These are phyloP conservation scores for Dalbergia cochinchinensis DNA, from an alignment of 306 rosid species.

Conservation along the genomic window DNA sequence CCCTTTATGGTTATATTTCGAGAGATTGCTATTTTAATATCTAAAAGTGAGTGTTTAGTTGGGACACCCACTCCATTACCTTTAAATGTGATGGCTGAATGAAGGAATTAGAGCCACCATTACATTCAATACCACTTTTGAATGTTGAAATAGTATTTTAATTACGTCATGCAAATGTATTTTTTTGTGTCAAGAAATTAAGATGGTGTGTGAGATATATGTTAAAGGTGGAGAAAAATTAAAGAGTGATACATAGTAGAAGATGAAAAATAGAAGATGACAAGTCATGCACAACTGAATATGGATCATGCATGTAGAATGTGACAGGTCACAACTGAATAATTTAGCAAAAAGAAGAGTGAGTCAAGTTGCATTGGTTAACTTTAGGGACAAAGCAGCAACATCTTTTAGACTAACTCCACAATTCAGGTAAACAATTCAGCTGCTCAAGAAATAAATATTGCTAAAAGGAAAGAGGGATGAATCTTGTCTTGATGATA, in stretches of 20 bases:
- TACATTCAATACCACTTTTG: too few relatives aligned
- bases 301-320: constrained; percentile 27
- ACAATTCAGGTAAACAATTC: constrained; percentile 18
- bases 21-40: too few relatives aligned
- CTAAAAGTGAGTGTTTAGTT: too few relatives aligned
- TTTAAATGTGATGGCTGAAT: too few relatives aligned
- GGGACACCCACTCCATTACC: too few relatives aligned
- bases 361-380: constrained; percentile 10
- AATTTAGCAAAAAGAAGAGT: constrained; percentile 31
- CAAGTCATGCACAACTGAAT: background rate
- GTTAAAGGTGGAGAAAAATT: too few relatives aligned
- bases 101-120: too few relatives aligned
- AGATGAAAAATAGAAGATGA: background rate
- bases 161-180: constrained; percentile 28
- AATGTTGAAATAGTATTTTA: too few relatives aligned
- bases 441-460: background rate
- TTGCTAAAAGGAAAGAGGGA: background rate
- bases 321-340: constrained; percentile 37
- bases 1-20: constrained; percentile 58
- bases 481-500: background rate
- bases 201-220: background rate
- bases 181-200: constrained; percentile 11
- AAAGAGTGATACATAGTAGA: background rate
- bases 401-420: background rate
- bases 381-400: constrained; percentile 36